These are phyloP conservation scores for Komagataella mondaviorum DNA, from an alignment of 805 yeast species.

Conservation along the genomic window DNA sequence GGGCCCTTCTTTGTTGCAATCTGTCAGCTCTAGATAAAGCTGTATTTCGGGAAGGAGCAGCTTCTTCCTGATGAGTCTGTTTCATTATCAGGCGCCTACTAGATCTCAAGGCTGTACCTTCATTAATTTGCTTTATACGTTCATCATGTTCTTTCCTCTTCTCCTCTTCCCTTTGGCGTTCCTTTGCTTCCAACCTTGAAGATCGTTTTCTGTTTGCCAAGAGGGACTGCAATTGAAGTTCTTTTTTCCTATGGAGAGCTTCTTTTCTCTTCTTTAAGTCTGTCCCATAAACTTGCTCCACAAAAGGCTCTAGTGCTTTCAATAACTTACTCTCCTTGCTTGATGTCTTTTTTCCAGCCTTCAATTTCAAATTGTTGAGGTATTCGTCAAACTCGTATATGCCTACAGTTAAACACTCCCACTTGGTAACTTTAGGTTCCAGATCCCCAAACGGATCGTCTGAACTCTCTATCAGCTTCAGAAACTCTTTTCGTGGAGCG, in stretches of 20 bases:
- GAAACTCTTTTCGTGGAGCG: slow-evolving; percentile 16
- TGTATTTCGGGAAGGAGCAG: background rate
- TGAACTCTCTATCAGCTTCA: slow-evolving; percentile 9
- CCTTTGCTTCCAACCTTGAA: slow-evolving; percentile 57
- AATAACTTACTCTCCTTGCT: slow-evolving; percentile 15
- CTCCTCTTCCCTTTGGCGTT: slow-evolving; percentile 18
- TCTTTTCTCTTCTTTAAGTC: slow-evolving; percentile 43
- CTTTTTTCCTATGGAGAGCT: slow-evolving; percentile 42
- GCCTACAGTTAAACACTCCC: slow-evolving; percentile 28
- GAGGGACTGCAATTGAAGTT: slow-evolving; percentile 47
- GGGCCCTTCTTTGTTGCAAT: background rate
- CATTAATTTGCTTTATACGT: background rate
- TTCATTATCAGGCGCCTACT: background rate
- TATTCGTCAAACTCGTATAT: slow-evolving; percentile 27
- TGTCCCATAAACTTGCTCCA: slow-evolving; percentile 21
- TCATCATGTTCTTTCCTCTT: background rate
- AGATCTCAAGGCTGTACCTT: background rate
- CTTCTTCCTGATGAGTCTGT: background rate
- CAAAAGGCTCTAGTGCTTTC: slow-evolving; percentile 15
- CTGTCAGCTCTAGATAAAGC: background rate
- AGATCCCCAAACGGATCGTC: slow-evolving; percentile 10
- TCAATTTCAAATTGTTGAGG: slow-evolving; percentile 16
- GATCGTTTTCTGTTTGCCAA: slow-evolving; percentile 63
- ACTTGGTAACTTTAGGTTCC: slow-evolving; percentile 22
- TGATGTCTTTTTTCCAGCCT: slow-evolving; percentile 15